phyloP scores from a whole-genome alignment of 768 basidiomycete genomes.

The Psilocybe tampanensis region DNA sequence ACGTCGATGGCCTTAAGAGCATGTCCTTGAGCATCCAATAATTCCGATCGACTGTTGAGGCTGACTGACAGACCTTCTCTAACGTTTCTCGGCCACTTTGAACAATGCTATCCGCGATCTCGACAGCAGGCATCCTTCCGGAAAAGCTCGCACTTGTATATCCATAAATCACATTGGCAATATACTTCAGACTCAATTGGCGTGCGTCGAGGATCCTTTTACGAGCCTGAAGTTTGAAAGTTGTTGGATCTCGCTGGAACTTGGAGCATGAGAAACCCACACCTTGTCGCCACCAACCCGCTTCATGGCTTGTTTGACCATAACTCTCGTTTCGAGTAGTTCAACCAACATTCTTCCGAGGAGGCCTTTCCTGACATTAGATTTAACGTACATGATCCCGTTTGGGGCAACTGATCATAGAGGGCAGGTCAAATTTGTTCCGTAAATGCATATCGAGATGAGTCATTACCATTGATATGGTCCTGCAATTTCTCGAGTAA shows the following conservation, averaged over 20 bases:
- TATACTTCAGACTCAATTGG: slow-evolving; percentile 92
- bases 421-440: not conserved
- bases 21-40: not conserved
- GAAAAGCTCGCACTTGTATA: slow-evolving; percentile 95
- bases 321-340: slow-evolving; percentile 91
- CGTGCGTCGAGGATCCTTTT: slow-evolving; percentile 82
- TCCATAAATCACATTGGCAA: slow-evolving; percentile 94
- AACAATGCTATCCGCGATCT: slow-evolving; percentile 97
- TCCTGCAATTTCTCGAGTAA: slow-evolving; percentile 70
- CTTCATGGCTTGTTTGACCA: slow-evolving; percentile 99
- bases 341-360: slow-evolving; percentile 92
- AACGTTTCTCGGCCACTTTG: slow-evolving; percentile 95
- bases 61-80: slow-evolving; percentile 66
- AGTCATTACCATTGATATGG: slow-evolving; percentile 69
- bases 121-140: slow-evolving; percentile 97
- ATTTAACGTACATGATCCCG: slow-evolving; percentile 92
- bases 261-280: slow-evolving; percentile 4
- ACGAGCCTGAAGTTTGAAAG: slow-evolving; percentile 56
- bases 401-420: slow-evolving; percentile 80
- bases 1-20: slow-evolving; percentile 72
- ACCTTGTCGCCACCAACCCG: slow-evolving; percentile 75
- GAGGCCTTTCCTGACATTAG: slow-evolving; percentile 79
- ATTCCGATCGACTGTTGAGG: not conserved
- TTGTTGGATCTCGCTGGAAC: not conserved
- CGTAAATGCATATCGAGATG: not conserved